Conservation (phyloP, 2,329 filamentous ascomycete genomes). For the Macrophomina tecta region DNA sequence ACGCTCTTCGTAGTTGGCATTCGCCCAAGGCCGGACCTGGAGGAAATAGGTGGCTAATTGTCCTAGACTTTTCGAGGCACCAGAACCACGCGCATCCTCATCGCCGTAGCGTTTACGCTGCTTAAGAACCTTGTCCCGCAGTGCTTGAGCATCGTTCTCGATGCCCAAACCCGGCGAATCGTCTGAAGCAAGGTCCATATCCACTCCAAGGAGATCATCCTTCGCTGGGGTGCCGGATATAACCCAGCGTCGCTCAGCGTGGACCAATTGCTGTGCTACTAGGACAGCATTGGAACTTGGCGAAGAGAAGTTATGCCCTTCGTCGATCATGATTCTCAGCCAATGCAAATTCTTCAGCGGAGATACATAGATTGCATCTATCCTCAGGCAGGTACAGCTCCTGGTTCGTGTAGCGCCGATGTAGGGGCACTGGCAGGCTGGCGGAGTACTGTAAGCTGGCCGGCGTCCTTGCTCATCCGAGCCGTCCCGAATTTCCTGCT, state of each 20-base stretch:
- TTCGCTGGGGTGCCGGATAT: conserved; percentile 89
- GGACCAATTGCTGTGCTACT: conserved; percentile 59
- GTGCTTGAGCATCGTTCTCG: conserved; percentile 32
- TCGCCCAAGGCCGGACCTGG: conserved; percentile 79
- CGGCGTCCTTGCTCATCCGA: conserved; percentile 54
- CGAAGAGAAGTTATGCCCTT: conserved; percentile 84
- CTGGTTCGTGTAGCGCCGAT: conserved; percentile 51
- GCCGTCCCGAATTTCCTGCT: conserved; percentile 65
- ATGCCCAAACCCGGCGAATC: conserved; percentile 38
- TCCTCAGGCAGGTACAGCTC: conserved; percentile 53
- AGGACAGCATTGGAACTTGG: conserved; percentile 64
- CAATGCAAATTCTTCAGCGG: conserved; percentile 77
- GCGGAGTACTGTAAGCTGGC: background rate
- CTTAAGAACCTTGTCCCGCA: conserved; percentile 44
- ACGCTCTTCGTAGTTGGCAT: conserved; percentile 62
- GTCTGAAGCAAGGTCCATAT: conserved; percentile 59
- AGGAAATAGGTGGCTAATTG: conserved; percentile 73
- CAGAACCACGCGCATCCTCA: conserved; percentile 49
- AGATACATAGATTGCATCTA: conserved; percentile 58
- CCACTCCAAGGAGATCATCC: conserved; percentile 74
- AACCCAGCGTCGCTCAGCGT: conserved; percentile 79
- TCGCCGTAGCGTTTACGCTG: conserved; percentile 48
- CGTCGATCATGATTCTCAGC: conserved; percentile 88
- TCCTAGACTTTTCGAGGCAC: conserved; percentile 63
- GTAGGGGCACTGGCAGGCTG: conserved; percentile 48